Conservation (phyloP, 148 eudicot species). For the Chenopodium quinoa region DNA sequence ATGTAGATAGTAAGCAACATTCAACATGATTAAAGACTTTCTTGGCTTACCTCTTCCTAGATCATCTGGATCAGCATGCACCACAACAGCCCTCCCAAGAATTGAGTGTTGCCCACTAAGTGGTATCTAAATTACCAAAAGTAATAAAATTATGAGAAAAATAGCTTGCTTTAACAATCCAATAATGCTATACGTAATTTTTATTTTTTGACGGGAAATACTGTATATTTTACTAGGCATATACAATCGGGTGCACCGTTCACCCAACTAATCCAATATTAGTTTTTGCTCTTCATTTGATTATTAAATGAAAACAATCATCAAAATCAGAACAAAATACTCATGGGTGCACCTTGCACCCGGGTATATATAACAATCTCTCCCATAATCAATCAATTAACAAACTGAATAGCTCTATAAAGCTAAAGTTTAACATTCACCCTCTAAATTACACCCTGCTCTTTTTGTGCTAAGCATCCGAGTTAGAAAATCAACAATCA, state of each 20-base stretch:
- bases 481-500: neutral
- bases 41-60: constrained; percentile 68
- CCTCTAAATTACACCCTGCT: neutral
- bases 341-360: too few relatives aligned
- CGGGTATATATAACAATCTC: too few relatives aligned
- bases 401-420: neutral
- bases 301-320: too few relatives aligned
- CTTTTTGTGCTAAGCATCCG: neutral
- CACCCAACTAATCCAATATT: too few relatives aligned
- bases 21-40: neutral
- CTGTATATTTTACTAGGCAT: too few relatives aligned
- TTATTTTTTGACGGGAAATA: too few relatives aligned
- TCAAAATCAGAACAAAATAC: too few relatives aligned
- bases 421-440: neutral
- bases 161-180: neutral
- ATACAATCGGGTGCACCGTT: too few relatives aligned
- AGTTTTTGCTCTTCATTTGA: too few relatives aligned
- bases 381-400: neutral
- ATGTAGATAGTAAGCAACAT: constrained; percentile 2
- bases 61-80: constrained; percentile 92
- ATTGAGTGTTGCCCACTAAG: constrained; percentile 76
- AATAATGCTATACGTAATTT: too few relatives aligned
- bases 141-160: neutral
- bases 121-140: constrained; percentile 46
- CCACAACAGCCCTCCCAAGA: constrained; percentile 90